Base-by-base conservation (phyloP, 306 rosid genomes). In the Fagus sylvatica region DNA sequence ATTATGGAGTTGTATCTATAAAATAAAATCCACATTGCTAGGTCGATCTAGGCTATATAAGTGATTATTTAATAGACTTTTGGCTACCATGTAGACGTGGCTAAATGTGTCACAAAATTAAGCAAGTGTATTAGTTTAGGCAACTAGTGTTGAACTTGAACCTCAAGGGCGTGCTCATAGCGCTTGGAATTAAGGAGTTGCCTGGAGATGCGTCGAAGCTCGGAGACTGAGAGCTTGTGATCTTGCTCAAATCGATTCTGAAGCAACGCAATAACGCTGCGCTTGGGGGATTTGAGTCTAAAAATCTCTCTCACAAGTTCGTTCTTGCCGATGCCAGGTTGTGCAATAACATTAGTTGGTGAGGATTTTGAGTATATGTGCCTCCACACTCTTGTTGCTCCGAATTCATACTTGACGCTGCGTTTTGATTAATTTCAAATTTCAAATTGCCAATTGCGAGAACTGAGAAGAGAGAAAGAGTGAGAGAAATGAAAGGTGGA, bases 111-210 rank as follows among this genome's bases (percentile, higher is more conserved):
- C 10, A 43, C 49, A 43, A 43, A 7, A 43, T 9, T 7, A 43
- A 43, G 49, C 49, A 43, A 8, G 3, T 7, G 0, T 43, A 43
- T 2, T 8, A 43, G 49, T 43, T 43, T 43, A 43, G 49, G 49
- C 49, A 43, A 46, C 3, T 6, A 46, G 51, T 2, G 51, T 46
- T 46, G 41, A 67, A 79, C 61, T 7, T 7, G 60, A 69, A 90
- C 97, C 98, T 94, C 82, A 1, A 88, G 88, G 4, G 94, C 94
- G 73, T 87, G 89, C 22, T 73, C 60, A 69, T 84, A 82, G 80
- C 93, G 90, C 54, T 87, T 90, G n/a, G 84, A 81, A 73, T 82
- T 85, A 69, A 84, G 49, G 12, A 92, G 90, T 41, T 72, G 79
- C 42, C 74, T 71, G 77, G 78, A 49, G 75, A 84, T 72, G 78